A percentile compares a stretch with the other conserved stretches of the same genome.
Conservation (phyloP, 2,329 filamentous ascomycete species). For the Gaeumannomyces tritici region DNA sequence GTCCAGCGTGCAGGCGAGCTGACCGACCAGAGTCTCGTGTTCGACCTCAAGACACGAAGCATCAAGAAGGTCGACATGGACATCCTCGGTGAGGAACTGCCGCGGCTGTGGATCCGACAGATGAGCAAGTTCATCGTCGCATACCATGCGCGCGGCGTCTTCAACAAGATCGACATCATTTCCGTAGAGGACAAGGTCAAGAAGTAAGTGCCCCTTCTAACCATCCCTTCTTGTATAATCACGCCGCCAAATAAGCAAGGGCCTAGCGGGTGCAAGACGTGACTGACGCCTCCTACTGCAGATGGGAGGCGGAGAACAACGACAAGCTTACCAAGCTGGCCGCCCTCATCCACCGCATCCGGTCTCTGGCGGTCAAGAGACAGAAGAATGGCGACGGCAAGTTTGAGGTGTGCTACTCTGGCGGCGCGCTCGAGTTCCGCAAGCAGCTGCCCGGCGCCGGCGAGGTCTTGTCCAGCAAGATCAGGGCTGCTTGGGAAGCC, state of each 20-base stretch:
- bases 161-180: slow-evolving; percentile 23
- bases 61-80: slow-evolving; percentile 14
- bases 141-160: slow-evolving; percentile 25
- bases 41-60: slow-evolving; percentile 35
- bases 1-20: slow-evolving; percentile 14
- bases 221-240: not conserved
- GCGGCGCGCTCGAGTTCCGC: slow-evolving; percentile 13
- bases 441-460: slow-evolving; percentile 12
- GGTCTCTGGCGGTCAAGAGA: slow-evolving; percentile 8
- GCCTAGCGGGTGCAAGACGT: not conserved
- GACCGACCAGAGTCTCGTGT: slow-evolving; percentile 22
- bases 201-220: slow-evolving; percentile 9
- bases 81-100: slow-evolving; percentile 24
- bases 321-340: slow-evolving; percentile 19
- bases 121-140: slow-evolving; percentile 29
- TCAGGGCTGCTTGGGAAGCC: slow-evolving; percentile 14
- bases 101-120: slow-evolving; percentile 31
- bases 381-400: slow-evolving; percentile 5
- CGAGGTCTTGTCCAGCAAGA: slow-evolving; percentile 15
- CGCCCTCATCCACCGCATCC: slow-evolving; percentile 15
- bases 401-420: slow-evolving; percentile 14
- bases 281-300: not conserved
- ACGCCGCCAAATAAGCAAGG: not conserved
- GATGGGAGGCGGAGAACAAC: slow-evolving; percentile 23
- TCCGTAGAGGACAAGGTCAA: slow-evolving; percentile 19